Conservation (phyloP, 2,329 filamentous ascomycete genomes). For the Bipolaris gigantea region DNA sequence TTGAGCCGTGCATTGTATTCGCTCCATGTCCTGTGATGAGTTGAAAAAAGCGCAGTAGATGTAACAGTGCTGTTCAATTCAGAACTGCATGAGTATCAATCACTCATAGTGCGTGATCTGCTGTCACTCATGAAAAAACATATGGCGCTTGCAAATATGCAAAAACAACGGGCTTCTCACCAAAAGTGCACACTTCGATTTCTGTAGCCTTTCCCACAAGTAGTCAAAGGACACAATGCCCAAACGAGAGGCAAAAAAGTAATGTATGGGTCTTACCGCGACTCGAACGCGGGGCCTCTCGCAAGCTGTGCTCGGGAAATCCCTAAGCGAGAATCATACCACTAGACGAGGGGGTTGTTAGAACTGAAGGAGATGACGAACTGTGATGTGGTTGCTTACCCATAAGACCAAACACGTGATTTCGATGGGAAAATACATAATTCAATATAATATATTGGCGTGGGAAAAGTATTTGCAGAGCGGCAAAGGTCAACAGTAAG, state of each 20-base stretch:
- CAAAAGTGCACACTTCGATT: background rate
- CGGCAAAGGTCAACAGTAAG: background rate
- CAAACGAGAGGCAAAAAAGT: background rate
- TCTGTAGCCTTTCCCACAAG: background rate
- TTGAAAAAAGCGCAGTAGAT: too few relatives aligned
- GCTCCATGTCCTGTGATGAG: too few relatives aligned
- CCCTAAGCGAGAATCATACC: constrained; percentile 75
- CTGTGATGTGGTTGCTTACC: background rate
- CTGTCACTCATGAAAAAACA: too few relatives aligned
- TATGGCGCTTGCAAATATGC: too few relatives aligned
- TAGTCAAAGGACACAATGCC: background rate
- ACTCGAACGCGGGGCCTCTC: constrained; percentile 8
- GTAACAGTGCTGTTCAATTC: too few relatives aligned
- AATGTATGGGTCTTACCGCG: constrained; percentile 8
- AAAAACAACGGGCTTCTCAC: too few relatives aligned
- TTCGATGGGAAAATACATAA: background rate
- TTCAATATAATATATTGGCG: background rate
- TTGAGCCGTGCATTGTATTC: too few relatives aligned
- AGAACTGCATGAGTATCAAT: too few relatives aligned
- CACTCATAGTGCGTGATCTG: too few relatives aligned
- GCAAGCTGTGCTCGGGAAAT: constrained; percentile 2
- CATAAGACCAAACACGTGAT: constrained; percentile 1
- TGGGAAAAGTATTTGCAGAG: fast-evolving
- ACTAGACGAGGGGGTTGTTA: constrained; percentile 49
- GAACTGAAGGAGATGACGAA: background rate